Base-by-base conservation (phyloP, 805 yeast species). In the Saturnispora besseyi region DNA sequence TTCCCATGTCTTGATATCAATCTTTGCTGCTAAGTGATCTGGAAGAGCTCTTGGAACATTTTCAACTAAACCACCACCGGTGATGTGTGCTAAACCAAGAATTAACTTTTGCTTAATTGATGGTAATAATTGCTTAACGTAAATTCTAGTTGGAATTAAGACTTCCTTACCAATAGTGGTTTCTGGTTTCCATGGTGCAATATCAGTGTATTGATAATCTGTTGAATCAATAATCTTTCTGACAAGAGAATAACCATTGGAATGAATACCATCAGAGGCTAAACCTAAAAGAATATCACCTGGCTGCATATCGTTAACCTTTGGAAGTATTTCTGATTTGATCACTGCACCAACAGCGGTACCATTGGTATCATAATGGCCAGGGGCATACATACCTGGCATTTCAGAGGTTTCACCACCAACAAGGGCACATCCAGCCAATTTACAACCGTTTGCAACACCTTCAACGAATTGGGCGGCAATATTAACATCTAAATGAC, bases 331-430 rank as follows among this genome's bases (percentile, higher is more conserved):
- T 53, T 78, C 75, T 50, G 71, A 68, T 61, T 84, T 87, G 57
- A 78, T 71, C 5, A 93, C 97, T 12, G 99, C 99, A 62, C 99
- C 99, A 41, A 93, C 90, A 48, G 97, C 95, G 34, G 99, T 95
- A 68, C 99, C 99, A 63, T 91, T 93, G 53, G 96, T 90, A 68
- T 93, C 99, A 64, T 93, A 93, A 69, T 93, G 98, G 32, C 95
- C 95, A 50, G 82, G 88, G 52, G 83, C 86, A 62, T 93, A 93
- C 86, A 93, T 87, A 57, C 99, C 99, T 28, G 99, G 99, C 99
- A 93, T 93, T 74, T 93, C 99, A 49, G 96, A 85, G 36, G 99
- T 93, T 70, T 93, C 99, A 57, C 99, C 99, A 50, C 99, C 99
- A 48, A 93, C 96, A 51, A 93, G 75, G 5, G 99, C 99, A 76